These are phyloP conservation scores for Kodamaea fungicola DNA, from an alignment of 1,139 yeast species.

Conservation along the genomic window DNA sequence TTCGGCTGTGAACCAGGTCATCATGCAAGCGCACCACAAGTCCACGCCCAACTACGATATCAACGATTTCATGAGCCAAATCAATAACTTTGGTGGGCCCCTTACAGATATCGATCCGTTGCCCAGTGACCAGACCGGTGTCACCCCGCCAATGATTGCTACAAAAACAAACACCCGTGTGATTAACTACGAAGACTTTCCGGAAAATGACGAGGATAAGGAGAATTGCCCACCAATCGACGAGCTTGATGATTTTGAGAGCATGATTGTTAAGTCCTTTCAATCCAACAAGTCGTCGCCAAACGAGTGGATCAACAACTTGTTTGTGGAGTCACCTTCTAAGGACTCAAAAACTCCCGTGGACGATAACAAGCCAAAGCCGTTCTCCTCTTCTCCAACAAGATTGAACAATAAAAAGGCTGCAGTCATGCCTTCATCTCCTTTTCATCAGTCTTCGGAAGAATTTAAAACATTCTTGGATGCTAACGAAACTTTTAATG, in stretches of 20 bases:
- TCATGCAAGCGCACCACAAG: conserved; percentile 12
- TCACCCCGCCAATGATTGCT: conserved; percentile 50
- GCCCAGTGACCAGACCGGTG: conserved; percentile 30
- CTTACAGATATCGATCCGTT: conserved; percentile 53
- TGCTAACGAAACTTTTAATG: conserved; percentile 16
- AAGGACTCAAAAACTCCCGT: conserved; percentile 38
- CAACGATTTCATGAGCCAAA: conserved; percentile 46
- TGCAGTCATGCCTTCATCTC: conserved; percentile 43
- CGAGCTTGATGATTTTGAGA: conserved; percentile 35
- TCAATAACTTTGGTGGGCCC: conserved; percentile 50
- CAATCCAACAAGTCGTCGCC: conserved; percentile 32
- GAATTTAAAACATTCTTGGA: conserved; percentile 17
- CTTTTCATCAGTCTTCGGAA: conserved; percentile 20
- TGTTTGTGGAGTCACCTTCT: conserved; percentile 47
- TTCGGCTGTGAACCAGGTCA: conserved; percentile 42
- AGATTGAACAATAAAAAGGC: conserved; percentile 14
- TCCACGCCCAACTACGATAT: conserved; percentile 38
- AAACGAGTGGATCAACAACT: conserved; percentile 34
- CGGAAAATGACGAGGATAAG: conserved; percentile 38
- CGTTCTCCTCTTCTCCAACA: neutral
- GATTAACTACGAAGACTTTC: conserved; percentile 34
- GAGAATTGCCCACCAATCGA: conserved; percentile 40
- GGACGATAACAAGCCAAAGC: conserved; percentile 11
- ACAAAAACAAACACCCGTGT: conserved; percentile 46
- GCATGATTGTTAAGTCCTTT: conserved; percentile 37